A percentile compares a stretch with the other conserved stretches of the same genome.
phyloP scores from a whole-genome alignment of 441 rosid species.

The Kokia cookei region DNA sequence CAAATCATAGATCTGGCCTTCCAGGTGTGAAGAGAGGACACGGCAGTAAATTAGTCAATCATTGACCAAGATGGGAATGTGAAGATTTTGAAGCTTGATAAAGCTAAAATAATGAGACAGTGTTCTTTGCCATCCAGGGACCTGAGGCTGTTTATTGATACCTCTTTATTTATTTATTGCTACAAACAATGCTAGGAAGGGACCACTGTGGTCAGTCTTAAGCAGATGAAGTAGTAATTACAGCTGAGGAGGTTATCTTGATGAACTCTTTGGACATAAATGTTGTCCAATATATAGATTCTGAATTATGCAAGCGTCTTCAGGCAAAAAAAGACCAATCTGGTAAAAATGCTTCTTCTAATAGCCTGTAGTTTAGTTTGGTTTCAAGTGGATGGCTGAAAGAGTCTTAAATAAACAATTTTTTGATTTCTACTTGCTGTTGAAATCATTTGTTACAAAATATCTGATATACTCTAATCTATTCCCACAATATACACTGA shows the following conservation, averaged over 20 bases:
- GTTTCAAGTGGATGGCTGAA: not conserved
- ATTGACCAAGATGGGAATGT: constrained; percentile 70
- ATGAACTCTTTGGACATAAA: constrained; percentile 83
- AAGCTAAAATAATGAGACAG: constrained; percentile 82
- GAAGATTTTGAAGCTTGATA: constrained; percentile 71
- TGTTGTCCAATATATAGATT: constrained; percentile 65
- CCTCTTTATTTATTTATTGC: too few species aligned
- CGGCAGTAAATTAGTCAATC: too few species aligned
- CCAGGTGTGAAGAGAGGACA: constrained; percentile 77
- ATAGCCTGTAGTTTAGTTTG: not conserved
- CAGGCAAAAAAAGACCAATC: constrained; percentile 55
- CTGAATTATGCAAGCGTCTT: constrained; percentile 83
- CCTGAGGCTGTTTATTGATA: constrained; percentile 88
- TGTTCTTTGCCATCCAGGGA: constrained; percentile 95
- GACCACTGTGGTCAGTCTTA: constrained; percentile 92
- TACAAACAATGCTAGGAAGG: constrained; percentile 76
- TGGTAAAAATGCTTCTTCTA: constrained; percentile 27
- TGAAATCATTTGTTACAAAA: not conserved
- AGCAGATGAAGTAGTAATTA: constrained; percentile 90
- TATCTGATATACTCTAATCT: not conserved
- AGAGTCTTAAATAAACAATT: not conserved
- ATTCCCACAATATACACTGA: not conserved
- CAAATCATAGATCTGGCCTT: constrained; percentile 36
- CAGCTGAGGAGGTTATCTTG: constrained; percentile 85
- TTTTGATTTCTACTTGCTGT: not conserved